Evolutionary conservation across 148 eudicot genomes (phyloP).

Genomic region (Suaeda aralocaspica): DNA sequence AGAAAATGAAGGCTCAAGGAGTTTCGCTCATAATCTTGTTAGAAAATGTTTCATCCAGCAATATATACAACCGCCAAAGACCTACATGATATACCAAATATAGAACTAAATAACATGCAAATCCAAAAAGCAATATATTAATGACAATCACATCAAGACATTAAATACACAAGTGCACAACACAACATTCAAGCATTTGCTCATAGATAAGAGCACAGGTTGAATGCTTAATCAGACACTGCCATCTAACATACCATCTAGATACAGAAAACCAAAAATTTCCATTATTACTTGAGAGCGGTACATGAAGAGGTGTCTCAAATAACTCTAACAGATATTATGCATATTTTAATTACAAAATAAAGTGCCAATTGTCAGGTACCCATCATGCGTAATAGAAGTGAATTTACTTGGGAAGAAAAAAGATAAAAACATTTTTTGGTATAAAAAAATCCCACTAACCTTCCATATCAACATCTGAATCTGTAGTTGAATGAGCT

Average conservation of each 20-base stretch:
- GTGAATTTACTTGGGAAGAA: neutral
- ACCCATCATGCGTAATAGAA: too few relatives aligned
- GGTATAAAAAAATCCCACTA: conserved; percentile 25
- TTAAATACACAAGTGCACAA: neutral
- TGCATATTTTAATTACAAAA: too few relatives aligned
- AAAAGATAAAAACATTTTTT: conserved; percentile 4
- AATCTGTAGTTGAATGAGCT: conserved; percentile 56
- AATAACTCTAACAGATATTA: too few relatives aligned
- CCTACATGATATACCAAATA: neutral
- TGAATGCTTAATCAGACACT: neutral
- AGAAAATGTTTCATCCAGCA: too few relatives aligned
- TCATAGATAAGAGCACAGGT: too few relatives aligned
- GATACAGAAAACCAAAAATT: neutral
- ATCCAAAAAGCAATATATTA: neutral
- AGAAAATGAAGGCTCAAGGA: too few relatives aligned
- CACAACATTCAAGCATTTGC: neutral
- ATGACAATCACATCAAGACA: neutral
- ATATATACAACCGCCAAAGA: neutral
- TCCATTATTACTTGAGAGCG: too few relatives aligned
- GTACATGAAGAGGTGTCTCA: neutral
- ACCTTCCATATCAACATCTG: conserved; percentile 99
- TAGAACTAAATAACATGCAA: neutral
- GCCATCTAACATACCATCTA: conserved; percentile 2
- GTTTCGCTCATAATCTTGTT: neutral
- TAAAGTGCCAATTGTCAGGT: too few relatives aligned